Percentiles rank a stretch among this genome's conserved stretches.
Conservation (phyloP, 2,329 filamentous ascomycete species). For the Cadophora gregata region DNA sequence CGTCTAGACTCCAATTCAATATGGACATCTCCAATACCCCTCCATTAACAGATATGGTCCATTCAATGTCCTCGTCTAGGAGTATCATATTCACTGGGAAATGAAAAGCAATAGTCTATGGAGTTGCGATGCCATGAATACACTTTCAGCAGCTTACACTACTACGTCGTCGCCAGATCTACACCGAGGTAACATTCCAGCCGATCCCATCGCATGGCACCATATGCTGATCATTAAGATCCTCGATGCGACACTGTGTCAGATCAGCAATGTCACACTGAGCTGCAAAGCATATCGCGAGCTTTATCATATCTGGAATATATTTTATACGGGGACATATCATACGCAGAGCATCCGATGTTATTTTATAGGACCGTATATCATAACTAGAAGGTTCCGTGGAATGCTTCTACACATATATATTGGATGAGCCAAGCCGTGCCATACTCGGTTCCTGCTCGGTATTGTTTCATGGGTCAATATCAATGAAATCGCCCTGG, state of each 20-base stretch:
- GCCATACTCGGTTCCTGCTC: neutral
- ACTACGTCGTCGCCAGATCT: neutral
- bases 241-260: conserved; percentile 4
- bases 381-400: neutral
- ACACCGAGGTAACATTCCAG: neutral
- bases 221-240: conserved; percentile 7
- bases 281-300: conserved; percentile 1
- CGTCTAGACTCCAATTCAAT: neutral
- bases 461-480: conserved; percentile 2
- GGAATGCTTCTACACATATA: neutral
- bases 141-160: neutral
- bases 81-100: too few species aligned
- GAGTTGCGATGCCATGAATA: too few species aligned
- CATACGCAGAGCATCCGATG: neutral
- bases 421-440: neutral
- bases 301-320: neutral
- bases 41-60: neutral
- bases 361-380: neutral
- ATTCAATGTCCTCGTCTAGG: too few species aligned
- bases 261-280: neutral
- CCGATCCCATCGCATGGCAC: neutral
- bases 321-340: conserved; percentile 3
- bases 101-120: too few species aligned
- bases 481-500: neutral
- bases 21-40: neutral